Percentiles rank a stretch among this genome's conserved stretches.
phyloP scores from a whole-genome alignment of 2,329 filamentous ascomycete genomes.

The Cadophora sp. region DNA sequence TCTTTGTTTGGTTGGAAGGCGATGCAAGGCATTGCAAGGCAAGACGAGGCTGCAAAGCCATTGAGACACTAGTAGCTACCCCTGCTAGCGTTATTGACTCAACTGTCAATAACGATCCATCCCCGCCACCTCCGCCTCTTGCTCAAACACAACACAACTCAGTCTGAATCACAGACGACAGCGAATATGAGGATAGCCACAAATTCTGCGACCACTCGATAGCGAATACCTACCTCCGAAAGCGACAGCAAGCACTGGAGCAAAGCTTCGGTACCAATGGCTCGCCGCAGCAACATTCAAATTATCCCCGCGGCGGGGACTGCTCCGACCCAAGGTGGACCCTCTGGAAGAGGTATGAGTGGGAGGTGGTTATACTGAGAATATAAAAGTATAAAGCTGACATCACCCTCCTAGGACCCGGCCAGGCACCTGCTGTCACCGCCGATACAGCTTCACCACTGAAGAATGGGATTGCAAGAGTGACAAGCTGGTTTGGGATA shows the following conservation, averaged over 20 bases:
- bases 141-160: background rate
- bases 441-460: background rate
- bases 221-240: background rate
- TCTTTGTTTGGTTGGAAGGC: too few relatives aligned
- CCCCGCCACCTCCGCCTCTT: background rate
- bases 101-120: background rate
- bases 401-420: background rate
- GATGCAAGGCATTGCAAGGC: background rate
- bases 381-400: background rate
- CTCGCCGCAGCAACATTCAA: background rate
- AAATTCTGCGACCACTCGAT: background rate
- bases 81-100: constrained; percentile 14
- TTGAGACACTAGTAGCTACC: background rate
- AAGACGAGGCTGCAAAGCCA: constrained; percentile 6
- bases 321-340: background rate
- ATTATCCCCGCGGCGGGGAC: background rate
- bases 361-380: background rate
- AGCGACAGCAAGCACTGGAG: background rate
- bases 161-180: background rate
- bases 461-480: background rate
- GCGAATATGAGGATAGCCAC: background rate
- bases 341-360: constrained; percentile 4
- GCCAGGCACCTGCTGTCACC: background rate
- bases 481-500: background rate
- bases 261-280: background rate